phyloP scores from a whole-genome alignment of 768 basidiomycete genomes.

The Porphyrellus cyaneotinctus region DNA sequence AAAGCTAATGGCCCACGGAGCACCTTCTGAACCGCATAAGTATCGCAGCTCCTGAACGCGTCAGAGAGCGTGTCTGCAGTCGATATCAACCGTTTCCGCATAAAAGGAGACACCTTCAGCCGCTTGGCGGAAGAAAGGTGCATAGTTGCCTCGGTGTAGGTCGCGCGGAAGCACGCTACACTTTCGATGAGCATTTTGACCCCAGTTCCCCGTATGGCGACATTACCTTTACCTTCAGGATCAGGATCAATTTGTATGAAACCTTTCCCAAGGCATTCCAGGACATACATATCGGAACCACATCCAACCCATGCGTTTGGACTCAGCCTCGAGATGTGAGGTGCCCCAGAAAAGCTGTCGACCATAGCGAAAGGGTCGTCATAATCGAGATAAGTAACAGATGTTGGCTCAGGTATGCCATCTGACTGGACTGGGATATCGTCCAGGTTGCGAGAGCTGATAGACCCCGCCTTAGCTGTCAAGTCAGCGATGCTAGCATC shows the following conservation, averaged over 20 bases:
- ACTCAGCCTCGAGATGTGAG: conserved; percentile 54
- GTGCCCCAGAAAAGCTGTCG: conserved; percentile 45
- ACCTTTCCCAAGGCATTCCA: conserved; percentile 72
- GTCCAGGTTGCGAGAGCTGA: not conserved
- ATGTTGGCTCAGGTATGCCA: conserved; percentile 50
- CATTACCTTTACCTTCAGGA: conserved; percentile 34
- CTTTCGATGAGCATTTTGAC: conserved; percentile 8
- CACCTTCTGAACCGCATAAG: conserved; percentile 54
- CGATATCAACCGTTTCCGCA: conserved; percentile 49
- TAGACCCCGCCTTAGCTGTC: conserved; percentile 37
- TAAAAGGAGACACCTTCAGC: conserved; percentile 51
- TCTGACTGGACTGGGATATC: conserved; percentile 13
- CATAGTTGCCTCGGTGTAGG: conserved; percentile 51
- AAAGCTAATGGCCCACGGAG: conserved; percentile 44
- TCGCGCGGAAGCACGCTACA: conserved; percentile 42
- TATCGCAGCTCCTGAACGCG: conserved; percentile 68
- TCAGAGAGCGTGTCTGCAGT: conserved; percentile 52
- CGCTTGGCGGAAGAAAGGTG: conserved; percentile 41
- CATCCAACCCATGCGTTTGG: conserved; percentile 76
- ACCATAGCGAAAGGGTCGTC: conserved; percentile 67
- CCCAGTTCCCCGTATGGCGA: not conserved
- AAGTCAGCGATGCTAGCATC: conserved; percentile 52
- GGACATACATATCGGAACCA: conserved; percentile 63
- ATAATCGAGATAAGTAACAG: conserved; percentile 72
- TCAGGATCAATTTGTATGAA: conserved; percentile 57